Conservation (phyloP, 1,139 yeast species). For the Taphrina flavorubra region DNA sequence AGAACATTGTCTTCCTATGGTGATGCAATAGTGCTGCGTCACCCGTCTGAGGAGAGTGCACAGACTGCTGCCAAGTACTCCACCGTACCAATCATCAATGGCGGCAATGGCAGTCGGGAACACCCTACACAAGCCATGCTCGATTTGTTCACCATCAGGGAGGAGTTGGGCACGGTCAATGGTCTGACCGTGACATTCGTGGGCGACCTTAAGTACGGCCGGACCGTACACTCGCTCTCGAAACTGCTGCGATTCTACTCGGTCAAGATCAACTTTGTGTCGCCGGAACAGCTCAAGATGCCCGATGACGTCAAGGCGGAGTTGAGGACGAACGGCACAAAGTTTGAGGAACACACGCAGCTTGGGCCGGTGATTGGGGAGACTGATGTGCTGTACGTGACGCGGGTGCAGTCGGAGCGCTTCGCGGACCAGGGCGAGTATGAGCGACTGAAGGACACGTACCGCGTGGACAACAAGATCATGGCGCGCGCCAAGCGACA, state of each 20-base stretch:
- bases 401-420: conserved; percentile 98
- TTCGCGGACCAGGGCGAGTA: conserved; percentile 77
- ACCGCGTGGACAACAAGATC: conserved; percentile 89
- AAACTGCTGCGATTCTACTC: conserved; percentile 89
- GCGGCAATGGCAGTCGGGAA: conserved; percentile 60
- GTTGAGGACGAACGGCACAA: conserved; percentile 69
- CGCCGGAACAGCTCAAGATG: conserved; percentile 84
- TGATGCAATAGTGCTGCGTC: conserved; percentile 96
- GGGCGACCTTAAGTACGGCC: conserved; percentile 98
- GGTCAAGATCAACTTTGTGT: conserved; percentile 88
- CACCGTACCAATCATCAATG: conserved; percentile 95
- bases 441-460: conserved; percentile 86
- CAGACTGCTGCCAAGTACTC: conserved; percentile 95
- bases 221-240: conserved; percentile 97
- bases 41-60: conserved; percentile 90
- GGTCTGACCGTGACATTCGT: conserved; percentile 97
- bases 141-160: conserved; percentile 97
- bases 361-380: conserved; percentile 82
- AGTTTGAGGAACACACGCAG: conserved; percentile 71
- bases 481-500: conserved; percentile 93
- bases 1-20: conserved; percentile 94
- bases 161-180: conserved; percentile 97
- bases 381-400: conserved; percentile 95
- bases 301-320: conserved; percentile 75
- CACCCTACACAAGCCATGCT: conserved; percentile 99